Evolutionary conservation across 306 rosid genomes (phyloP).

Genomic region (Aeschynomene evenia): DNA sequence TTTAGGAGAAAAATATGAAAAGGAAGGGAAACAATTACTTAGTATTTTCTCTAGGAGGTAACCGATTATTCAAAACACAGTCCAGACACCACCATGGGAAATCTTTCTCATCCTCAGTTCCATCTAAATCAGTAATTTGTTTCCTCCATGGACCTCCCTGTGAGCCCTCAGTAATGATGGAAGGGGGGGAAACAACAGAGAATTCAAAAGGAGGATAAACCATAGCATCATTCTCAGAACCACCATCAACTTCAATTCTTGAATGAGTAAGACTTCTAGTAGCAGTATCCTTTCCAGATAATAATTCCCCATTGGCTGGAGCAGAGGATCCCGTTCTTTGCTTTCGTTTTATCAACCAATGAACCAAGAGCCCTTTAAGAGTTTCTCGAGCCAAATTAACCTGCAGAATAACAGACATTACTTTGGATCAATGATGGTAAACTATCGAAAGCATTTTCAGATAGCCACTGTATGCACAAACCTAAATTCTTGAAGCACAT

Average conservation of each 20-base stretch:
- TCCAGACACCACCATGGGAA: constrained; percentile 97
- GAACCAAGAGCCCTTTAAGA: constrained; percentile 92
- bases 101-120: constrained; percentile 93
- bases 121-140: constrained; percentile 86
- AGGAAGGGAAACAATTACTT: constrained; percentile 58
- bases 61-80: constrained; percentile 78
- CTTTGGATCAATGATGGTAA: constrained; percentile 25
- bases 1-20: constrained; percentile 2
- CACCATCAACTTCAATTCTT: constrained; percentile 73
- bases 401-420: constrained; percentile 46
- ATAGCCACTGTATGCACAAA: constrained; percentile 17
- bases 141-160: constrained; percentile 99
- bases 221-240: constrained; percentile 74
- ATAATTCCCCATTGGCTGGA: constrained; percentile 77
- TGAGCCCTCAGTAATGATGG: constrained; percentile 88
- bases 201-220: constrained; percentile 95
- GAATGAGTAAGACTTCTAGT: constrained; percentile 75
- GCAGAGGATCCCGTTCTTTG: constrained; percentile 71
- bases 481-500: constrained; percentile 10
- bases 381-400: constrained; percentile 95
- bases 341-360: constrained; percentile 83
- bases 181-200: constrained; percentile 80
- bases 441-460: constrained; percentile 8
- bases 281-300: constrained; percentile 72
- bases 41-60: constrained; percentile 92